Evolutionary conservation across 1,284 basidiomycete species (phyloP), one percentile per base, ranked within the genome.

Genomic region (Microbotryum violaceum): DNA sequence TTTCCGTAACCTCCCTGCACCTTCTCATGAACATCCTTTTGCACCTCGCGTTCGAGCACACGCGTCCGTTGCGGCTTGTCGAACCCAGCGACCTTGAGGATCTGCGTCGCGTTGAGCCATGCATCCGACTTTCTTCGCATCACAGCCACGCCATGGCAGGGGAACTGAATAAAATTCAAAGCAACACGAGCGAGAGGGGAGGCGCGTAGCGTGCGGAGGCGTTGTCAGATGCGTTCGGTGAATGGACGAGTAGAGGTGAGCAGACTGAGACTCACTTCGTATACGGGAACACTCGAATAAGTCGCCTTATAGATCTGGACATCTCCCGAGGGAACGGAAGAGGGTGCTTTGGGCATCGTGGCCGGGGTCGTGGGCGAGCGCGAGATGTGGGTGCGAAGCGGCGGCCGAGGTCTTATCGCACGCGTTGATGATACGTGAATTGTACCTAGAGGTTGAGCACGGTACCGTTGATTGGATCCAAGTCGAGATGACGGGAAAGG

Each of bases 1-100:
- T 98, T 99, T 70, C 96, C 96, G 77, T 98, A 99, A 0, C 96
- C 96, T 44, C 96, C 96, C 76, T 99, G 96, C 1, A 99, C 92
- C 77, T 99, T 99, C 78, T 98, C 96, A 76, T 99, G 96, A 70
- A 91, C 88, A 29, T 93, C 96, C 77, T 97, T 97, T 76, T 99
- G 96, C 3, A 99, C 87, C 78, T 99, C 96, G 67, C 96, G 85
- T 76, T 99, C 96, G 54, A 98, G 82, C 16, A 99, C 93, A 62
- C 96, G 85, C 60, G 96, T 98, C 54, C 96, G 82, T 75, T 98
- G 96, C 1, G 96, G 96, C 76, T 99, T 99, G 79, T 99, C 96
- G 71, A 98, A 97, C 12, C 94, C 96, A 42, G 94, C 96, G 70
- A 99, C 94, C 77, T 99, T 98, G 74, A 98, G 84, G 65, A 98